Conservation (phyloP, 1,284 basidiomycete genomes). For the Abortiporus biennis region DNA sequence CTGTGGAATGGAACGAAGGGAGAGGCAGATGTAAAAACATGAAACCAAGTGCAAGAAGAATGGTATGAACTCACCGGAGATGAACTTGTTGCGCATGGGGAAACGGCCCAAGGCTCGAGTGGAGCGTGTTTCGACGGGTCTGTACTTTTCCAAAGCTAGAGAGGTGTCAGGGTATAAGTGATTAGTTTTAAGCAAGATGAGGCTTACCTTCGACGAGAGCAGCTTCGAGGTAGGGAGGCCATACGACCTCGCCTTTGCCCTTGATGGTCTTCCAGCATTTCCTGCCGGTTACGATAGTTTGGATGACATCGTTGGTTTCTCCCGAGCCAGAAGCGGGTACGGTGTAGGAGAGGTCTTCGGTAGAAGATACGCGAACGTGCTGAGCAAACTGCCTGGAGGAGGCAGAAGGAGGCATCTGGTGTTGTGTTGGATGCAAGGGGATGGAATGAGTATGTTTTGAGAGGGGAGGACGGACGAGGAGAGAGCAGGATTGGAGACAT, state of each 20-base stretch:
- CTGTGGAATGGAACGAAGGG: conserved; percentile 16
- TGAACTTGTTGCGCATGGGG: conserved; percentile 71
- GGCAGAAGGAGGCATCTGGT: background rate
- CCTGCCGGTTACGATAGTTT: conserved; percentile 58
- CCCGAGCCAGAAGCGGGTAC: conserved; percentile 17
- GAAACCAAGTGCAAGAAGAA: too few relatives aligned
- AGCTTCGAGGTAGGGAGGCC: conserved; percentile 72
- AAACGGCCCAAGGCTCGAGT: conserved; percentile 66
- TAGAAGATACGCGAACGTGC: conserved; percentile 27
- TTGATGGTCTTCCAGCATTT: conserved; percentile 71
- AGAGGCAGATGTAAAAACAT: too few relatives aligned
- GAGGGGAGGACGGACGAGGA: background rate
- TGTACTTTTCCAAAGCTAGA: conserved; percentile 60
- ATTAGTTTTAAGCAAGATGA: conserved; percentile 4
- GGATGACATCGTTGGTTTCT: conserved; percentile 28
- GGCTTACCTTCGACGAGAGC: conserved; percentile 62
- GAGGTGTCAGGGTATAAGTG: background rate
- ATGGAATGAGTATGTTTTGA: conserved; percentile 1
- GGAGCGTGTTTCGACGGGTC: conserved; percentile 64
- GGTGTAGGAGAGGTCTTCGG: conserved; percentile 26
- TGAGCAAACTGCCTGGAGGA: conserved; percentile 18
- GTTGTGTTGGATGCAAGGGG: background rate
- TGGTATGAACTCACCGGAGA: conserved; percentile 31
- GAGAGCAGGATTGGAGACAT: background rate
- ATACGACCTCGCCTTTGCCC: conserved; percentile 62